These are phyloP conservation scores for Ophiostoma himal-ulmi DNA, from an alignment of 2,329 filamentous ascomycete species.

Conservation along the genomic window DNA sequence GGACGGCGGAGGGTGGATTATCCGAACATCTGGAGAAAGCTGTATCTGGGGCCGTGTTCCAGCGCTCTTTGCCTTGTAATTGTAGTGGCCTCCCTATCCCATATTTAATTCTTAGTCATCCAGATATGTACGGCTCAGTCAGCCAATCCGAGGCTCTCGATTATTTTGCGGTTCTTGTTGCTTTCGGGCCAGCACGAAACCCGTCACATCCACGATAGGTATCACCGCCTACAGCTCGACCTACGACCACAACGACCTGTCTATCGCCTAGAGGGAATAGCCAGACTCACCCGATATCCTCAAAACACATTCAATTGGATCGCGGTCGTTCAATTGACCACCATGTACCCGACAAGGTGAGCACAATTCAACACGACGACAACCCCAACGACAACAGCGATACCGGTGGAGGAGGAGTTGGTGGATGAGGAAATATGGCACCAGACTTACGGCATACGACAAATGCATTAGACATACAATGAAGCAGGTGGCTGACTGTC, in stretches of 20 bases:
- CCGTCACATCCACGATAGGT: conserved; percentile 8
- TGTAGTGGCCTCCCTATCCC: background rate
- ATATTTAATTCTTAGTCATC: background rate
- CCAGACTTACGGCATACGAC: background rate
- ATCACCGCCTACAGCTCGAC: conserved; percentile 15
- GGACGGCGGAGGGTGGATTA: background rate
- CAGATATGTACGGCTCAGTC: background rate
- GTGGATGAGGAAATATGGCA: background rate
- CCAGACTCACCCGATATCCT: background rate
- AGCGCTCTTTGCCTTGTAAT: background rate
- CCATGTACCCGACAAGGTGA: conserved; percentile 37
- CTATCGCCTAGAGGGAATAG: conserved; percentile 4
- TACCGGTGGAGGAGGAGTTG: background rate
- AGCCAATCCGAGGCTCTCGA: conserved; percentile 26
- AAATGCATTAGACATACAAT: background rate
- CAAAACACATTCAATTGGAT: conserved; percentile 16
- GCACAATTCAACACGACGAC: background rate
- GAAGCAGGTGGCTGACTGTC: conserved; percentile 5
- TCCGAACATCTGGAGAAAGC: background rate
- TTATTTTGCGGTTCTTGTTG: conserved; percentile 22
- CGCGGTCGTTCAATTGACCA: conserved; percentile 18
- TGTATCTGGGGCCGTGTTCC: background rate
- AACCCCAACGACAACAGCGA: background rate
- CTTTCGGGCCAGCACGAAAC: conserved; percentile 11
- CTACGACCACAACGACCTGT: conserved; percentile 16